A percentile compares a stretch with the other conserved stretches of the same genome.
phyloP scores from a whole-genome alignment of 176 grass and related monocot species.

The Hsuehochloa calcarea region DNA sequence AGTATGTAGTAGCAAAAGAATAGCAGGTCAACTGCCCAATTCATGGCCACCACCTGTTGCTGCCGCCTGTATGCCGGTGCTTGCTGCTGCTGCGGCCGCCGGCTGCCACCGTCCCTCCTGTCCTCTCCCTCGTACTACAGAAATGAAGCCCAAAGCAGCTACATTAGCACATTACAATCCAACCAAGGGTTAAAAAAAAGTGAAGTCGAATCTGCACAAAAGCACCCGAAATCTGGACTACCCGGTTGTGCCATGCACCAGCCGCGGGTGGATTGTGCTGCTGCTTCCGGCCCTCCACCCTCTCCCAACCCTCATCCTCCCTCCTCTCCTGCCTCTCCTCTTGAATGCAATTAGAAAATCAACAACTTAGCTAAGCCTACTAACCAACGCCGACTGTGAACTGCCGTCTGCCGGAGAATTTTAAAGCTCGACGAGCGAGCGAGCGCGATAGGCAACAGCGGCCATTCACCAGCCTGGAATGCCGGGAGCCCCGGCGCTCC shows the following conservation, averaged over 20 bases:
- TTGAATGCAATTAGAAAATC: neutral
- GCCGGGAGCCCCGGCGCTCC: constrained; percentile 1
- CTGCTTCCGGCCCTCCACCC: constrained; percentile 29
- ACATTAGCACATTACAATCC: neutral
- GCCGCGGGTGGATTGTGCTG: constrained; percentile 12
- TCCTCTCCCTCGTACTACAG: constrained; percentile 26
- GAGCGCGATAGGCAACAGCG: neutral
- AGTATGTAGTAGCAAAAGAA: neutral
- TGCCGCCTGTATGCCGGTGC: constrained; percentile 30
- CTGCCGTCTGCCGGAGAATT: neutral
- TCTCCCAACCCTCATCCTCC: constrained; percentile 38
- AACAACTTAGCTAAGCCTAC: neutral
- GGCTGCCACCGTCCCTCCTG: neutral
- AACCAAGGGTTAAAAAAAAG: neutral
- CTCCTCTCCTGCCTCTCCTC: constrained; percentile 12
- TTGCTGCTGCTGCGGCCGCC: constrained; percentile 17
- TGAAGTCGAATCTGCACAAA: neutral
- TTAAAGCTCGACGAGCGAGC: neutral
- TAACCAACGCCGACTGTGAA: neutral
- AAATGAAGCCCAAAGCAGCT: neutral
- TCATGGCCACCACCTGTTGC: constrained; percentile 18
- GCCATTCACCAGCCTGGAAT: constrained; percentile 36
- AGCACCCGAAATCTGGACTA: neutral
- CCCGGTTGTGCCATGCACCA: constrained; percentile 6
- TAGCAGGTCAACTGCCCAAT: neutral